phyloP scores from a whole-genome alignment of 2,329 filamentous ascomycete genomes.

The Knufia fluminis region DNA sequence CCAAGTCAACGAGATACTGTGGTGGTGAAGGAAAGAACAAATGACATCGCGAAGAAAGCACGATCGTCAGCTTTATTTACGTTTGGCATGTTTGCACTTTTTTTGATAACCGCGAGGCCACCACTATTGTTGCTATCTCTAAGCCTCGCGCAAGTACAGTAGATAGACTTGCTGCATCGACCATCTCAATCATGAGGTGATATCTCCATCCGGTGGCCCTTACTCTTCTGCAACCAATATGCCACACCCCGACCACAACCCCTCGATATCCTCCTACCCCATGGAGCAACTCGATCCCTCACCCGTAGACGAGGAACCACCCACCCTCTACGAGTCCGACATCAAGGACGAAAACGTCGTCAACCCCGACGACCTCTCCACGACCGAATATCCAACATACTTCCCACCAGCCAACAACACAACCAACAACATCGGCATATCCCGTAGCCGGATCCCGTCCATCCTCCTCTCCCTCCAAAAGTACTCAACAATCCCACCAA shows the following conservation, averaged over 20 bases:
- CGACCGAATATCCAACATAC: slow-evolving; percentile 24
- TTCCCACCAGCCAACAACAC: slow-evolving; percentile 16
- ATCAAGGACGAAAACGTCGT: slow-evolving; percentile 39
- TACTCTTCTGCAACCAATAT: no score
- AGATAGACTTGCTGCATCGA: no score
- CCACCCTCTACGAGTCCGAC: slow-evolving; percentile 22
- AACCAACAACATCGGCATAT: slow-evolving; percentile 34
- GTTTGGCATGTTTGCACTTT: slow-evolving; percentile 1
- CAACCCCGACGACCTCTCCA: slow-evolving; percentile 33
- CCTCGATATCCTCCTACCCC: slow-evolving; percentile 45
- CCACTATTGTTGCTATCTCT: no score
- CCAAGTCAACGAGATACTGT: no score
- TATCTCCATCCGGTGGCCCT: no score
- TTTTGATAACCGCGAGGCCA: background rate
- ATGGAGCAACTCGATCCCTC: slow-evolving; percentile 73
- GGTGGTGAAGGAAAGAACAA: background rate
- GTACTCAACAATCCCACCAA: slow-evolving; percentile 81
- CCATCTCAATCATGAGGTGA: background rate
- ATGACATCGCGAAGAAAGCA: background rate
- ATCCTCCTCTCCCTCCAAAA: slow-evolving; percentile 62
- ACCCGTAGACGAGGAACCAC: slow-evolving; percentile 55
- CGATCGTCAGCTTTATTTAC: background rate
- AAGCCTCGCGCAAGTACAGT: no score
- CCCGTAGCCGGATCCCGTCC: slow-evolving; percentile 12
- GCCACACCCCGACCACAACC: background rate